These are phyloP conservation scores for Pyrrhoderma lamaoense DNA, from an alignment of 1,284 basidiomycete genomes.

Conservation along the genomic window DNA sequence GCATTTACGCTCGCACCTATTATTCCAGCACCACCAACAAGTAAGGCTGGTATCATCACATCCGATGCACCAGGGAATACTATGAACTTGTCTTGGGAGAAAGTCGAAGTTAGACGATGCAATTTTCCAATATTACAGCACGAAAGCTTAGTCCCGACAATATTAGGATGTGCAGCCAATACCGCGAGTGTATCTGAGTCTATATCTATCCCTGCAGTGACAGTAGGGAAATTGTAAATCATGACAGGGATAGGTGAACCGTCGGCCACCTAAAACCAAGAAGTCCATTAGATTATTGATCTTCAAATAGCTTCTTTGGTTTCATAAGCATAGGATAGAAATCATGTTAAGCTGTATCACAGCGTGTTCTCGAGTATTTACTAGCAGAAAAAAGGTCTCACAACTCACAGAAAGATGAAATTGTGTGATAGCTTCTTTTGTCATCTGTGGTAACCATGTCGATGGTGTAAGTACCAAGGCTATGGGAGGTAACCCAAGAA, in stretches of 20 bases:
- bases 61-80: conserved; percentile 61
- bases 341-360: too few species aligned
- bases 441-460: conserved; percentile 62
- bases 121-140: conserved; percentile 83
- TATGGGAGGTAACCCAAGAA: too few species aligned
- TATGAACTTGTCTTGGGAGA: conserved; percentile 44
- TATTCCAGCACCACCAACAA: conserved; percentile 60
- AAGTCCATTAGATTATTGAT: not conserved
- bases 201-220: conserved; percentile 80
- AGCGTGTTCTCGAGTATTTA: too few species aligned
- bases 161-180: conserved; percentile 77
- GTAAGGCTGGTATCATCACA: conserved; percentile 59
- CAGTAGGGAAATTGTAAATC: conserved; percentile 86
- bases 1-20: conserved; percentile 76
- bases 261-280: conserved; percentile 58
- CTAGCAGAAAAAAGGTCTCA: too few species aligned
- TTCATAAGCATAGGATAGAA: too few species aligned
- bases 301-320: not conserved
- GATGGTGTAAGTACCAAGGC: conserved; percentile 67
- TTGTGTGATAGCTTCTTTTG: conserved; percentile 47
- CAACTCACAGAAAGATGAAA: conserved; percentile 56
- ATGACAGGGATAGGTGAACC: conserved; percentile 78
- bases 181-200: conserved; percentile 74
- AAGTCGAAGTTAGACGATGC: conserved; percentile 58
- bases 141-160: conserved; percentile 84